Evolutionary conservation across 495 filamentous ascomycete genomes (phyloP), one percentile per base, ranked within the genome.

Genomic region (Penicillium manginii): DNA sequence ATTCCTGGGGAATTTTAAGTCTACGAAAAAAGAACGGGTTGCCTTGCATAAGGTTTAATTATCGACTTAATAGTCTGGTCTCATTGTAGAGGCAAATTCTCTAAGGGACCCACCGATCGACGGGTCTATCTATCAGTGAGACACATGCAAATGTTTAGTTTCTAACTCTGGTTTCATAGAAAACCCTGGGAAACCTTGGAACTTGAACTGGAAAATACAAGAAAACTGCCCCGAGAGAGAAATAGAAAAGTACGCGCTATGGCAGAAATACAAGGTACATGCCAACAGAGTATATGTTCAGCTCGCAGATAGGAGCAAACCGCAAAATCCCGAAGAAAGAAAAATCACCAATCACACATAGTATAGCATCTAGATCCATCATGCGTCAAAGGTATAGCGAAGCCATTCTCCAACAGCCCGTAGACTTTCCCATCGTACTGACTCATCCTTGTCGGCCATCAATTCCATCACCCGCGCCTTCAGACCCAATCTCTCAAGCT

Each of bases 391-490:
- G 75, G 87, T 92, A 74, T 96, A 97, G 71, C 92, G 87, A 68
- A 97, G 77, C 92, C 92, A 97, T 62, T 92, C 92, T 2, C 91
- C 93, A 47, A 99, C 88, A 11, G 96, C 93, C 53, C 89, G 87
- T 74, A 99, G 79, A 65, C 91, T 93, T 80, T 99, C 96, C 91
- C 92, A 98, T 65, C 96, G 82, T 14, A 98, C 91, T 57, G 86
- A 83, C 75, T 97, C 92, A 68, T 98, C 92, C 46, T 83, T 79
- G 67, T 96, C 90, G 54, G 81, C 85, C 96, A 99, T 99, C 65
- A 98, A 75, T 75, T 91, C 91, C 96, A 99, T 98, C 50, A 98
- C 88, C 54, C 91, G 82, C 7, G 82, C 83, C 82, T 99, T 98
- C 54, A 98, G 72, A 1, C 96, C 93, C n/a, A 92, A 67, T 71